Evolutionary conservation across 441 rosid genomes (phyloP), one percentile per base, ranked within the genome.

Genomic region (Erodium moschatum): DNA sequence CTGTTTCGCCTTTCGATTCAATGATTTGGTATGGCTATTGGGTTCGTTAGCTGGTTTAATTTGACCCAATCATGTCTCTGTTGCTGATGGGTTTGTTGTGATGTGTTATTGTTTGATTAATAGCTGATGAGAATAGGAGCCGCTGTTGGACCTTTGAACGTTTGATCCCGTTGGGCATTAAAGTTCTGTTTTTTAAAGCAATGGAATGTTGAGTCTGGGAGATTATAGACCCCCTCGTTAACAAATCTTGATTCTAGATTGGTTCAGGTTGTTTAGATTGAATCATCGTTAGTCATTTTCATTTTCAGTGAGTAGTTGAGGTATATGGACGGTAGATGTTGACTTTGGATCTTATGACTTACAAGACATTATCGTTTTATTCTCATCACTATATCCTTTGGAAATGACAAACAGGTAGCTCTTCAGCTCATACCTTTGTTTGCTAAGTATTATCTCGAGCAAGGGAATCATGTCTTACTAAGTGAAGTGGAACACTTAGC

Each of bases 11-110:
- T 29, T 12, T 70, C 67, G 1, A 18, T 4, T 64, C 40, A 24
- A 18, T 68, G 64, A 42, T 70, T 8, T 67, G 35, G 67, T 75
- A 67, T 68, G 18, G 72, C 20, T 69, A 29, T 62, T 29, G 63
- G 9, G 11, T 62, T 72, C 44, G 64, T 15, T 8, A 19, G 65
- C 40, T 1, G 52, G 35, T 13, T 61, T 65, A 46, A 27, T 10
- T 54, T 13, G 6, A 19, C 15, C 1, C 21, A 18, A 15, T 38
- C 11, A 38, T 6, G 8, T 15, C 13, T 10, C 11, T 58, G 64
- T 20, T 21, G 58, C n/a, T 50, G 15, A 5, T 50, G 13, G 58
- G 3, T 50, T 50, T 50, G 3, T 50, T 11, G 58, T 50, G 58
- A 50, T 50, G 5, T 13, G 58, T 11, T 15, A 13, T 50, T 15